Conservation (phyloP, 1,284 basidiomycete species). For the Boletus semigastroideus region DNA sequence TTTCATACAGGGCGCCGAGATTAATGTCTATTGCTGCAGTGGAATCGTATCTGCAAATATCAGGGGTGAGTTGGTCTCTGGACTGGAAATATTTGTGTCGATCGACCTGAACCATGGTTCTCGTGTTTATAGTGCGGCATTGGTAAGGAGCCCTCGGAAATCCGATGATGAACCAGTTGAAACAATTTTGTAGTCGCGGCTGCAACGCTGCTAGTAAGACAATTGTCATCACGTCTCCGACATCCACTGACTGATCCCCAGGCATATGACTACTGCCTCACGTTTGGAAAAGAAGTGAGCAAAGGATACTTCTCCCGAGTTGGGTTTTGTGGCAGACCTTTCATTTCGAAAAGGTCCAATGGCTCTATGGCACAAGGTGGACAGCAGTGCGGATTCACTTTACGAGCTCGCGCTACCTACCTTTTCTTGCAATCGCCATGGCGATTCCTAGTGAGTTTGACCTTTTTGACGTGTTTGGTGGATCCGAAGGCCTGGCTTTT, state of each 20-base stretch:
- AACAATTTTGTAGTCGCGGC: conserved; percentile 9
- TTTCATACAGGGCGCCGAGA: neutral
- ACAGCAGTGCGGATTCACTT: conserved; percentile 21
- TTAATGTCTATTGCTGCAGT: conserved; percentile 15
- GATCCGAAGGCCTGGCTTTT: neutral
- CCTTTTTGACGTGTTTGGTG: neutral
- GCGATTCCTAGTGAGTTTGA: conserved; percentile 14
- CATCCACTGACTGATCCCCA: conserved; percentile 1
- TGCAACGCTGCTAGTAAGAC: conserved; percentile 14
- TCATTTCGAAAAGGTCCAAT: conserved; percentile 12
- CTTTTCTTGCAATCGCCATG: conserved; percentile 22
- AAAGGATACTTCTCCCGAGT: neutral
- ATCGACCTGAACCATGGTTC: neutral
- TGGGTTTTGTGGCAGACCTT: neutral
- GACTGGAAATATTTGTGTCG: neutral
- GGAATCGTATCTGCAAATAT: conserved; percentile 16
- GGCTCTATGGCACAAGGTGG: conserved; percentile 19
- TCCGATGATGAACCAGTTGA: neutral
- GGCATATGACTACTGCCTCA: conserved; percentile 23
- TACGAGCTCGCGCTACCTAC: conserved; percentile 20
- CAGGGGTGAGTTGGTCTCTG: conserved; percentile 12
- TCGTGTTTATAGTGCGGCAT: conserved; percentile 9
- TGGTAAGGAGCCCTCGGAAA: conserved; percentile 7
- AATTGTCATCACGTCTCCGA: neutral
- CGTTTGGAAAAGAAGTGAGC: conserved; percentile 15